These are phyloP conservation scores for Truncatella angustata DNA, from an alignment of 2,329 filamentous ascomycete genomes.

Conservation along the genomic window DNA sequence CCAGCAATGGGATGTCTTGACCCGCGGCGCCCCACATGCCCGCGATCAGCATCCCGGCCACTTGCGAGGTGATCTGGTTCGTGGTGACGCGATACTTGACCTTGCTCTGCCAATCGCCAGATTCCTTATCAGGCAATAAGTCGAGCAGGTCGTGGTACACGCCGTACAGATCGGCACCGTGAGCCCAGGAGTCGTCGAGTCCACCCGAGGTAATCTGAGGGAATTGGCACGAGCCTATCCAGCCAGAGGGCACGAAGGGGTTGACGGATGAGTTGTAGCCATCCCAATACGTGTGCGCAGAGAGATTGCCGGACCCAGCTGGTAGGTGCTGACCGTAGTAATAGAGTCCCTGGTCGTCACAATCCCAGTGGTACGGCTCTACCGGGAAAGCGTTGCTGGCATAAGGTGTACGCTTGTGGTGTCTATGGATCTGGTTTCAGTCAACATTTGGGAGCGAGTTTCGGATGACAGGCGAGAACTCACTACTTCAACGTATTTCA, in stretches of 20 bases:
- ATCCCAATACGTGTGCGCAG: conserved; percentile 63
- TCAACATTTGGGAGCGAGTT: neutral
- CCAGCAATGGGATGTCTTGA: conserved; percentile 41
- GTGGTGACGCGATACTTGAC: conserved; percentile 73
- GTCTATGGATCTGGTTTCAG: conserved; percentile 64
- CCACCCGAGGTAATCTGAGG: conserved; percentile 75
- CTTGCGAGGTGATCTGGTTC: conserved; percentile 80
- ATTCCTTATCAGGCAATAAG: conserved; percentile 60
- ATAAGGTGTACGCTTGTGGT: conserved; percentile 84
- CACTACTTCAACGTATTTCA: conserved; percentile 71
- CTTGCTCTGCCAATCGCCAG: conserved; percentile 37
- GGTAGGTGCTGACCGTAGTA: conserved; percentile 62
- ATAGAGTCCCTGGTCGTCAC: conserved; percentile 67
- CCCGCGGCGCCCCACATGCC: conserved; percentile 60
- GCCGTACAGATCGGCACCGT: conserved; percentile 73
- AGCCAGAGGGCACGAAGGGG: conserved; percentile 64
- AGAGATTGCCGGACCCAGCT: conserved; percentile 35
- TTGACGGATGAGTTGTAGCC: conserved; percentile 62
- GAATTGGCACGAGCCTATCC: conserved; percentile 74
- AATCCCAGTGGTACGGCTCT: conserved; percentile 72
- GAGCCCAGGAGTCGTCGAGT: conserved; percentile 71
- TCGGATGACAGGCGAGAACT: neutral
- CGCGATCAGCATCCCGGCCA: conserved; percentile 70
- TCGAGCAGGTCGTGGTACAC: conserved; percentile 70
- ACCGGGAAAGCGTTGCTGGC: conserved; percentile 72